Evolutionary conservation across 768 basidiomycete genomes (phyloP).

Genomic region (Mycena metata): DNA sequence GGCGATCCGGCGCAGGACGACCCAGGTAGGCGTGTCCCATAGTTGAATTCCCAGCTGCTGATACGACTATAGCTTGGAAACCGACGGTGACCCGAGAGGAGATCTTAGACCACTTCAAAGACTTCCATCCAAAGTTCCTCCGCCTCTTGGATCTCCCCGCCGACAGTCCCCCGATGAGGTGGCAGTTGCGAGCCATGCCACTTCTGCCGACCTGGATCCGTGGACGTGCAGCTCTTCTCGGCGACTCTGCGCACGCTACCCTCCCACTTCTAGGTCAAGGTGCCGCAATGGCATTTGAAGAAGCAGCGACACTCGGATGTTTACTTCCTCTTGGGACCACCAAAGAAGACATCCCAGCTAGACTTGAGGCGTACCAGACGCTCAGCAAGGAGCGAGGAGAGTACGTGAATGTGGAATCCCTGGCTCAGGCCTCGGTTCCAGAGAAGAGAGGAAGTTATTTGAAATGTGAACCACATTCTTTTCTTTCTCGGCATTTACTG

Average conservation of each 20-base stretch:
- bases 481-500: not conserved
- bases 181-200: conserved; percentile 27
- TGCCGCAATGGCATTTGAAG: conserved; percentile 46
- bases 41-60: not conserved
- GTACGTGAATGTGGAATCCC: conserved; percentile 24
- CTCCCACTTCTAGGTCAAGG: conserved; percentile 43
- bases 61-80: conserved; percentile 10
- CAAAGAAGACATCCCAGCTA: conserved; percentile 15
- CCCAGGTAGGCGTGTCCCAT: not conserved
- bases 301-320: conserved; percentile 24
- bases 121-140: conserved; percentile 32
- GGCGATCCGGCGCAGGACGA: conserved; percentile 18
- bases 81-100: conserved; percentile 18
- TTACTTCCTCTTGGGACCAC: conserved; percentile 25
- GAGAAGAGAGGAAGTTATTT: conserved; percentile 20
- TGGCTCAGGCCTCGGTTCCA: conserved; percentile 17
- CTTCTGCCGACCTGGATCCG: conserved; percentile 33
- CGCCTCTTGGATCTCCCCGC: conserved; percentile 29
- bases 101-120: not conserved
- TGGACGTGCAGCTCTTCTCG: conserved; percentile 20
- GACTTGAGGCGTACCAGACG: conserved; percentile 29
- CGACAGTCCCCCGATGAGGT: conserved; percentile 12
- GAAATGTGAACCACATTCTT: conserved; percentile 18
- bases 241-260: conserved; percentile 43
- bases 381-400: conserved; percentile 34